phyloP scores from a whole-genome alignment of 768 basidiomycete species.

The Tricholoma hemisulphureum region DNA sequence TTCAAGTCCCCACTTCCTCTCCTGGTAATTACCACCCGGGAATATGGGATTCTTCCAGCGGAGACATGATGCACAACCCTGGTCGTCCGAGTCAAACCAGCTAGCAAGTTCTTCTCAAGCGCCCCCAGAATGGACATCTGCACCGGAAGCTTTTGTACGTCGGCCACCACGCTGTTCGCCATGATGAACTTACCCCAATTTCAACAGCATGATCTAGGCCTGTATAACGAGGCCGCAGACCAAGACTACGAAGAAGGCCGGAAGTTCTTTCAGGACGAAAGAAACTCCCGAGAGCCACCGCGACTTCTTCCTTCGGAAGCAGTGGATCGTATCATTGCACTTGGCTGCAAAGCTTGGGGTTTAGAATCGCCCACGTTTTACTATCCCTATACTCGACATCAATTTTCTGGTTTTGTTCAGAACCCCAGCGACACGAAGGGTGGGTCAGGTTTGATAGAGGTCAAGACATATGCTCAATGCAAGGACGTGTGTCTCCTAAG shows the following conservation, averaged over 20 bases:
- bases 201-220: conserved; percentile 49
- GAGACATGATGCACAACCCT: background rate
- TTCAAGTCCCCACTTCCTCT: background rate
- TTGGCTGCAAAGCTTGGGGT: conserved; percentile 54
- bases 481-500: conserved; percentile 55
- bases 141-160: conserved; percentile 48
- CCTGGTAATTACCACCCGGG: background rate
- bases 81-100: background rate
- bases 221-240: conserved; percentile 53
- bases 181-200: conserved; percentile 11
- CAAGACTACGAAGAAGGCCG: conserved; percentile 53
- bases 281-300: conserved; percentile 40
- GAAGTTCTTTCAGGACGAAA: conserved; percentile 39
- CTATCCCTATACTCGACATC: conserved; percentile 18
- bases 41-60: conserved; percentile 12
- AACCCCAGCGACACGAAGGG: conserved; percentile 34
- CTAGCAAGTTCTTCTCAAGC: background rate
- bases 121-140: conserved; percentile 60
- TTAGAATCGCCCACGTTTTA: conserved; percentile 36
- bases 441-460: conserved; percentile 33
- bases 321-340: conserved; percentile 47
- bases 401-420: conserved; percentile 46
- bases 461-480: conserved; percentile 43
- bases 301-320: conserved; percentile 48
- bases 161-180: background rate